Evolutionary conservation across 805 yeast species (phyloP).

Genomic region (Ogataea polymorpha): DNA sequence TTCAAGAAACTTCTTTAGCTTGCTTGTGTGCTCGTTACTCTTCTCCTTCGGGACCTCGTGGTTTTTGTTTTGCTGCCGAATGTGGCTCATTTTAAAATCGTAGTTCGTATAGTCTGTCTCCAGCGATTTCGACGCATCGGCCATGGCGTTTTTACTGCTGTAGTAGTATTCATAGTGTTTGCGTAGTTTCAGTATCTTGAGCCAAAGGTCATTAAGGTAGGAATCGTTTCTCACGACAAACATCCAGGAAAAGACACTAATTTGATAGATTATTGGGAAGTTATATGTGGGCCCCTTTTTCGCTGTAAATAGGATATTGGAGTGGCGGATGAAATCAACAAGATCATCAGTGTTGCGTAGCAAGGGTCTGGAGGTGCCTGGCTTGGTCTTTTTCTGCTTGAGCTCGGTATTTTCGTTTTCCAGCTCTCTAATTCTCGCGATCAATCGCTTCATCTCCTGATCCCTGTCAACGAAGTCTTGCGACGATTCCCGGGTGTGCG

Average conservation of each 20-base stretch:
- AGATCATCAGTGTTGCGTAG: conserved; percentile 24
- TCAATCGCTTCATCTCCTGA: conserved; percentile 24
- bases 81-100: conserved; percentile 26
- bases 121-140: conserved; percentile 29
- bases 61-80: conserved; percentile 17
- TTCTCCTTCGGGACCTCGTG: conserved; percentile 24
- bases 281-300: conserved; percentile 34
- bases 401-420: conserved; percentile 28
- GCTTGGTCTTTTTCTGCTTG: conserved; percentile 6
- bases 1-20: conserved; percentile 33
- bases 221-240: conserved; percentile 60
- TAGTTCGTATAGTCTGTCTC: conserved; percentile 33
- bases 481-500: conserved; percentile 1
- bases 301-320: conserved; percentile 36
- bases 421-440: conserved; percentile 26
- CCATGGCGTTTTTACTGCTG: conserved; percentile 30
- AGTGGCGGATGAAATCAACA: conserved; percentile 33
- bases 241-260: conserved; percentile 54
- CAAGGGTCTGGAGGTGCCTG: conserved; percentile 9
- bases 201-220: conserved; percentile 52
- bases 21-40: conserved; percentile 31
- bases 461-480: conserved; percentile 13
- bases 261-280: conserved; percentile 37
- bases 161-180: conserved; percentile 37
- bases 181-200: conserved; percentile 34